Percentiles rank a stretch among this genome's conserved stretches.
These are phyloP conservation scores for Colletotrichum viniferum DNA, from an alignment of 2,329 filamentous ascomycete species.

Conservation along the genomic window DNA sequence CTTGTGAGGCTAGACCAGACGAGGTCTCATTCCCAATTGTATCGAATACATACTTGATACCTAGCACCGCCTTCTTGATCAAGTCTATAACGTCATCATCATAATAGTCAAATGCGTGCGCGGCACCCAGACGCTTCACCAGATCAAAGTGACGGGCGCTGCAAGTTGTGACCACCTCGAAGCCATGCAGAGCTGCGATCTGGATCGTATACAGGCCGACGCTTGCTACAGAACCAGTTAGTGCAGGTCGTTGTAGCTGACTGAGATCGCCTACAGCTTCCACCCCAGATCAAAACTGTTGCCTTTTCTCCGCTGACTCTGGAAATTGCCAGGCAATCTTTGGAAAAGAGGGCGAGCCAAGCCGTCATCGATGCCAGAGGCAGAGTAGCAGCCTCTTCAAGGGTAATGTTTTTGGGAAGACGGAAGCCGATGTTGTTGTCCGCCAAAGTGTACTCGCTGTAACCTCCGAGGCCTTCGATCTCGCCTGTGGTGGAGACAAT, in stretches of 20 bases:
- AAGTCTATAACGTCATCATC: constrained; percentile 36
- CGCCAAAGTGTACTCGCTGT: constrained; percentile 42
- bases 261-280: constrained; percentile 37
- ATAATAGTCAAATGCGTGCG: constrained; percentile 43
- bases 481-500: constrained; percentile 17
- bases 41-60: constrained; percentile 42
- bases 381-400: constrained; percentile 38
- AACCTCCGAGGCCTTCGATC: constrained; percentile 38
- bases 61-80: constrained; percentile 35
- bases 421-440: constrained; percentile 45
- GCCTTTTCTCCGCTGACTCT: background rate
- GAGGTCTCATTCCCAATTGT: constrained; percentile 42
- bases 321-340: constrained; percentile 37
- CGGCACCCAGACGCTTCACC: constrained; percentile 36
- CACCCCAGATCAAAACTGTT: constrained; percentile 45
- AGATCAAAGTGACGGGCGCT: constrained; percentile 34
- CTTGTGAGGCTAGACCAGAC: constrained; percentile 34
- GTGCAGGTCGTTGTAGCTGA: background rate
- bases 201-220: constrained; percentile 42
- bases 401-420: constrained; percentile 33
- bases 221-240: constrained; percentile 29
- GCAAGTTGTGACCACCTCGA: constrained; percentile 39
- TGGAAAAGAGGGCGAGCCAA: constrained; percentile 43
- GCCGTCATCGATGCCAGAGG: constrained; percentile 43
- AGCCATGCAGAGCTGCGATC: constrained; percentile 31